Base-by-base conservation (phyloP, 257 asterid genomes). In the Solanum pimpinellifolium region DNA sequence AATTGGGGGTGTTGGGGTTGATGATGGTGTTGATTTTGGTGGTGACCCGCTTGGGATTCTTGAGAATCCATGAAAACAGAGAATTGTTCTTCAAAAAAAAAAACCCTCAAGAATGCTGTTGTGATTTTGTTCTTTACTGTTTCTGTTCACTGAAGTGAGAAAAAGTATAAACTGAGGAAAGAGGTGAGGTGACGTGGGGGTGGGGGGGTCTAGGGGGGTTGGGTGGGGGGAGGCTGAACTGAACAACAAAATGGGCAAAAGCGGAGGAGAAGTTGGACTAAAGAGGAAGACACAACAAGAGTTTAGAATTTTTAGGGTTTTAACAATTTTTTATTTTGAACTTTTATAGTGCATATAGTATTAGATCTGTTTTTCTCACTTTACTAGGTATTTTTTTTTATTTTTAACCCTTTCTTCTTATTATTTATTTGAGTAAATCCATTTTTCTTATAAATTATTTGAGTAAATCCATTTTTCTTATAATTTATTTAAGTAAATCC, bases 61-160 rank as follows among this genome's bases (percentile, higher is more conserved):
- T 91, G 94, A 18, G 95, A 90, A 92, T 93, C 94, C 95, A 93
- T 93, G 41, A 80, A 68, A 65, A 72, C 44, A 69, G 11, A 74
- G 62, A 44, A 77, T 75, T n/a, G 44, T 77, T 77, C 31, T 39
- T 44, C 8, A 11, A 29, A 15, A 72, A 72, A 44, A 77, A 77
- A 25, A 27, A 27, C 14, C 25, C 14, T 0, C 42, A 11, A 49
- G 85, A 52, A 52, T 39, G 82, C 52, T 21, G 49, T 73, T 35
- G 81, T 73, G 49, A 73, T 73, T 72, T 18, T 16, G 42, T 31
- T 16, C 77, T 68, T 44, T 15, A 80, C 18, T 80, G 44, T 47
- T 47, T 29, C n/a, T 49, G 69, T 29, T 8, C 85, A 49, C 85
- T 49, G 69, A 80, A 81, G 85, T 49, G 69, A 27, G 68, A 47